Evolutionary conservation across 305 asterid genomes (phyloP), one percentile per base, ranked within the genome.

Genomic region (Fraxinus baroniana): DNA sequence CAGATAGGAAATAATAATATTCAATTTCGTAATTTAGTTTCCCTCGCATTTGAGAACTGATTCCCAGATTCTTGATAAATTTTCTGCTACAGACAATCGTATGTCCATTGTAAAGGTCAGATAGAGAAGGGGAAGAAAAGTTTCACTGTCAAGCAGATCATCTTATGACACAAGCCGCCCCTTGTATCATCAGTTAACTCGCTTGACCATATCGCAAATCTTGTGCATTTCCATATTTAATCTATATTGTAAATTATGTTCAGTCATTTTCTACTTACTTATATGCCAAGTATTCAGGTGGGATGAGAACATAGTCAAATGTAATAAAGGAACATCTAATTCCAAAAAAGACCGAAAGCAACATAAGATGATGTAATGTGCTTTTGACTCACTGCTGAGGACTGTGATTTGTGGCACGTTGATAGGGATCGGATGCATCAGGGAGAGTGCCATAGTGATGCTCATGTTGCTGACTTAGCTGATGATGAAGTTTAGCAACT

Each of bases 401-500:
- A 89, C 57, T 91, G 74, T 88, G 90, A 82, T 88, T 89, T 44
- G 93, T 83, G 77, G 89, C 88, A 80, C 86, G 93, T 86, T 86
- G 93, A 89, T 84, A 86, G 52, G 88, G 93, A 80, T 89, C 98
- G 81, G 84, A 81, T 41, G 93, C 88, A 80, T 91, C 97, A 44
- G 97, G 80, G 82, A 91, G 87, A 79, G 99, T 90, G 64, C 92
- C 97, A 81, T 91, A 91, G 75, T 92, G 98, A 86, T 94, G 89
- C 84, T 95, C 98, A 17, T 94, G 97, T 82, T 92, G 97, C 90
- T 94, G 99, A 85, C 94, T 94, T 82, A 94, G 91, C 86, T 94
- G 98, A 83, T 94, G 95, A 86, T 93, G 97, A 81, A 94, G 95
- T 85, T 93, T 97, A 71, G 97, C 98, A 88, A 96, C 98, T 91